Percentiles rank a stretch among this genome's conserved stretches.
Evolutionary conservation across 345 rosid species (phyloP).

Genomic region (Eucalyptus erythrocorys): DNA sequence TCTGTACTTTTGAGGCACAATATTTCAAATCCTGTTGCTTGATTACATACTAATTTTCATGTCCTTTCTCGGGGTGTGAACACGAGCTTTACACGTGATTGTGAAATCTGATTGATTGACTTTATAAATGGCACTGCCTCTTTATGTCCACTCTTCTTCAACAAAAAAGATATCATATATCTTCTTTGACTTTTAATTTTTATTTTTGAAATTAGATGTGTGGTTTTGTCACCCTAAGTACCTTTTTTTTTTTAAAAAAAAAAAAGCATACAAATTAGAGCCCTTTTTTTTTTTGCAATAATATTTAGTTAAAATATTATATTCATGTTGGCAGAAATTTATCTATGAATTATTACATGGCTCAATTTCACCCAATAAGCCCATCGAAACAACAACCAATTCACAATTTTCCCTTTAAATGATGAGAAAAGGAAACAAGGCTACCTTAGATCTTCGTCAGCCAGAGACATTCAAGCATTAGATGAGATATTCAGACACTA

Average conservation of each 20-base stretch:
- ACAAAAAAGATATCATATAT: neutral
- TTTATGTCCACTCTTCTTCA: neutral
- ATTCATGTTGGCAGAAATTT: neutral
- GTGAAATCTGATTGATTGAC: neutral
- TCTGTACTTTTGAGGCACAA: neutral
- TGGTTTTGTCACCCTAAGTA: neutral
- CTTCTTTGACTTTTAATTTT: neutral
- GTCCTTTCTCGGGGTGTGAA: neutral
- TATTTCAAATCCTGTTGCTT: neutral
- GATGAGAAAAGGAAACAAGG: neutral
- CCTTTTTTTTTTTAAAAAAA: neutral
- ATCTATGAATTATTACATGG: neutral
- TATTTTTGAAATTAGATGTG: neutral
- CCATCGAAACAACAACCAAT: neutral
- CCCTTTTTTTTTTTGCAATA: neutral
- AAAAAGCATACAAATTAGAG: neutral
- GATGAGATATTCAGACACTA: neutral
- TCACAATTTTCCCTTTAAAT: neutral
- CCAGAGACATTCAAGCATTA: neutral
- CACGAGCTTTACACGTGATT: neutral
- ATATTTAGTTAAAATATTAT: neutral
- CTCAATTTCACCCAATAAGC: too few relatives aligned
- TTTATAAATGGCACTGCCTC: neutral
- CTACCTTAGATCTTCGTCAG: neutral
- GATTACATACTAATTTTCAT: neutral